phyloP scores from a whole-genome alignment of 768 basidiomycete genomes.

The Trametes villosa region DNA sequence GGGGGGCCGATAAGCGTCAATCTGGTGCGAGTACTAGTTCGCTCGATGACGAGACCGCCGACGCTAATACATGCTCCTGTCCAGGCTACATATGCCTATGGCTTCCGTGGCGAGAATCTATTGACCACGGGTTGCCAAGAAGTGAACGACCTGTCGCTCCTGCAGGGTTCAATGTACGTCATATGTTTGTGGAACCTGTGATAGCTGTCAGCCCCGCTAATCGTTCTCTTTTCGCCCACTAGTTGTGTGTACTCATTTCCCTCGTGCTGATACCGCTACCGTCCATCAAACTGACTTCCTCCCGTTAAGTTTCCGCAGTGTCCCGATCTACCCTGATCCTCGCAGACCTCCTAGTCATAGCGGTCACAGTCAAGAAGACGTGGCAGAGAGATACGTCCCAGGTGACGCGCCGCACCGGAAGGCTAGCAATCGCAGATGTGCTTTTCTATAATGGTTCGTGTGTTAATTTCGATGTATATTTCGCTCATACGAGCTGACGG shows the following conservation, averaged over 20 bases:
- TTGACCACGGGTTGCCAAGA: neutral
- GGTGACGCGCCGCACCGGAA: neutral
- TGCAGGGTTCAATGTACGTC: neutral
- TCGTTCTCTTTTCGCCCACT: neutral
- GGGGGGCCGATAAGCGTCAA: constrained; percentile 1
- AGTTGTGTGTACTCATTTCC: neutral
- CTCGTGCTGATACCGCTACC: neutral
- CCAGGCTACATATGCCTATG: neutral
- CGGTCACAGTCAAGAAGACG: neutral
- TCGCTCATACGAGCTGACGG: neutral
- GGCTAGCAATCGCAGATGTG: neutral
- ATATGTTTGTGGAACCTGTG: neutral
- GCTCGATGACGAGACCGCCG: no score
- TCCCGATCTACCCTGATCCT: neutral
- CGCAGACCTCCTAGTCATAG: neutral
- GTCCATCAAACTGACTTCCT: neutral
- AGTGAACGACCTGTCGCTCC: neutral
- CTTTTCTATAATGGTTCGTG: neutral
- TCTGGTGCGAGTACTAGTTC: neutral
- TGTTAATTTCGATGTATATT: neutral
- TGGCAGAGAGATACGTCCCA: neutral
- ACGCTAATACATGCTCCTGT: neutral
- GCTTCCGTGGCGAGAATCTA: neutral
- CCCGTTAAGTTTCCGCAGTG: neutral
- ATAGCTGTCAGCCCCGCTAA: neutral